A percentile compares a stretch with the other conserved stretches of the same genome.
Evolutionary conservation across 73 alveolate genomes (phyloP).

Genomic region (Uronychia binucleata): DNA sequence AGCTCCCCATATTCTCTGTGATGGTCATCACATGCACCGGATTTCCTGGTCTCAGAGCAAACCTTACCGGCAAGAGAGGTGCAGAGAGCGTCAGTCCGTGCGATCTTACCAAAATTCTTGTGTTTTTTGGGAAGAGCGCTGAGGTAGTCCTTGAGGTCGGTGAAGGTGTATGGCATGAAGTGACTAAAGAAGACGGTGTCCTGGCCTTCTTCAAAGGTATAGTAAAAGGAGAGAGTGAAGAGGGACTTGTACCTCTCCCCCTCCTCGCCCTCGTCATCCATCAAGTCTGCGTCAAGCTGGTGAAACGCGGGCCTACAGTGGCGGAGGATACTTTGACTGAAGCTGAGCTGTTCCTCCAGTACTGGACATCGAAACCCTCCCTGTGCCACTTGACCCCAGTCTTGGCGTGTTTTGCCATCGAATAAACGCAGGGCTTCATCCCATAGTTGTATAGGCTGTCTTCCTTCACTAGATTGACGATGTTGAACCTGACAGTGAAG

Average conservation of each 20-base stretch:
- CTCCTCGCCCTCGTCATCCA: not conserved
- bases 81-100: not conserved
- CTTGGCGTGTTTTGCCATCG: constrained; percentile 38
- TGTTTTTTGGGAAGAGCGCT: not conserved
- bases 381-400: constrained; percentile 33
- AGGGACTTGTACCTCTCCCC: constrained; percentile 4
- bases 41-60: not conserved
- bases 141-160: constrained; percentile 61
- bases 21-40: not conserved
- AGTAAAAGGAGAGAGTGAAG: constrained; percentile 77
- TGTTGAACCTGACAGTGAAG: constrained; percentile 63
- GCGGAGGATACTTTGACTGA: not conserved
- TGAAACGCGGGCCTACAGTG: not conserved
- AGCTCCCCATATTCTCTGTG: not conserved
- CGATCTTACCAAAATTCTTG: not conserved
- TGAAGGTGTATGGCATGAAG: constrained; percentile 81
- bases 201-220: constrained; percentile 77
- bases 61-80: not conserved
- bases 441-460: constrained; percentile 29
- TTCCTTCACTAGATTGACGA: constrained; percentile 66
- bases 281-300: not conserved
- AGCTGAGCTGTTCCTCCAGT: not conserved
- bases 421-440: constrained; percentile 12
- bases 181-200: constrained; percentile 86
- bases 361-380: constrained; percentile 8